Evolutionary conservation across 2,329 filamentous ascomycete genomes (phyloP).

Genomic region (Sclerotinia borealis): DNA sequence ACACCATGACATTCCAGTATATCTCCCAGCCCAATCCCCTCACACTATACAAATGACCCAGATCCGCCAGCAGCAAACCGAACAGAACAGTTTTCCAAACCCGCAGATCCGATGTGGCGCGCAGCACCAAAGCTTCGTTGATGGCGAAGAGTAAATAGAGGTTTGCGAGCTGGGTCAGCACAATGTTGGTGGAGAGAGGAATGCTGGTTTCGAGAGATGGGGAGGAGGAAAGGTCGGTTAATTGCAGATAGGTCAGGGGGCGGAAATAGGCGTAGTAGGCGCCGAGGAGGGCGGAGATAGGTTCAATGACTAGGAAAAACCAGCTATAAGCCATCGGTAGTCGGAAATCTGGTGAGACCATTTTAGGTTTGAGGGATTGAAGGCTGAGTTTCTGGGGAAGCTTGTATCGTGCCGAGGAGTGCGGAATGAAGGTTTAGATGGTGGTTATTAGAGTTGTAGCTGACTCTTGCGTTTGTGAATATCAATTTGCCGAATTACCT

Average conservation of each 20-base stretch:
- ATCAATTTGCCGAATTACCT: too few relatives aligned
- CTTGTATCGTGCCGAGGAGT: too few relatives aligned
- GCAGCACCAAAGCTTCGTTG: slow-evolving; percentile 70
- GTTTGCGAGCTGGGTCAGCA: slow-evolving; percentile 70
- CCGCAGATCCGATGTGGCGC: slow-evolving; percentile 57
- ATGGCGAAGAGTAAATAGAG: slow-evolving; percentile 72
- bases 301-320: slow-evolving; percentile 73
- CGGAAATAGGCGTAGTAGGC: slow-evolving; percentile 47
- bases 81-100: slow-evolving; percentile 67
- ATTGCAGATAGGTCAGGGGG: slow-evolving; percentile 51
- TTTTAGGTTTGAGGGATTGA: too few relatives aligned
- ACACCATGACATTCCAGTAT: slow-evolving; percentile 51
- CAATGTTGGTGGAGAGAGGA: slow-evolving; percentile 57
- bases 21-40: slow-evolving; percentile 50
- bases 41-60: slow-evolving; percentile 68
- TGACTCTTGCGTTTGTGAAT: too few relatives aligned
- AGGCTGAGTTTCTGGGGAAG: too few relatives aligned
- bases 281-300: slow-evolving; percentile 46
- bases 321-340: slow-evolving; percentile 59
- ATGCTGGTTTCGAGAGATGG: slow-evolving; percentile 30
- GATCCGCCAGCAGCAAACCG: slow-evolving; percentile 65
- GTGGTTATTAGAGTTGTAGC: too few relatives aligned
- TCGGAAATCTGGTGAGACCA: slow-evolving; percentile 38
- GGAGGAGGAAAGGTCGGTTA: slow-evolving; percentile 47
- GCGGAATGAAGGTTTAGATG: too few relatives aligned